Base-by-base conservation (phyloP, 2,329 filamentous ascomycete genomes). In the Monosporascus cannonballus region DNA sequence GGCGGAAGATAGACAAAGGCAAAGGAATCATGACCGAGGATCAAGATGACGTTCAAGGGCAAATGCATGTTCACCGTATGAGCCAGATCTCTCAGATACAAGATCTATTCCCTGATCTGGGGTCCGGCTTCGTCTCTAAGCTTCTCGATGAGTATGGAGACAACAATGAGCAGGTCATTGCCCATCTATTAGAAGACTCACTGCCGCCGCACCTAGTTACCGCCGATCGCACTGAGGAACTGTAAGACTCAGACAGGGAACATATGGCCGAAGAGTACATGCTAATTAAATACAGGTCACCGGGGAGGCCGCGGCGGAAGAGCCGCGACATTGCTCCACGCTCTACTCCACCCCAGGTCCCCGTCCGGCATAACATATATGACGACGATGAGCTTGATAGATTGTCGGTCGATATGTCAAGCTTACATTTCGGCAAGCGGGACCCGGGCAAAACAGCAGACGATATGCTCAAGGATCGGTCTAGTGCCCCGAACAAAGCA, bases 61-160 rank as follows among this genome's bases (percentile, higher is more conserved):
- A 80, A 44, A 74, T 92, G 36, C 89, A 94, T 63, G 73, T 93
- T 22, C 90, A 96, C 69, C 85, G 79, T 42, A 87, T 95, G 82
- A 92, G 87, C 61, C 82, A 93, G 48, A 84, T 97, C 49, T 87
- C 87, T 0, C 90, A 95, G 67, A 79, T 99, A n/a, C 91, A 96
- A 65, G 93, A 99, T 65, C 76, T 97, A 0, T 96, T 97, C 64
- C 90, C 93, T 0, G 84, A 96, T 56, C 75, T 97, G 9, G 91
- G 92, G 5, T 86, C 89, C 4, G 89, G 80, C 0, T 97, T 96
- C 65, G 76, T 97, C 17, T 78, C 89, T 18, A 87, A 81, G 61
- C 77, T 96, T 9, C 76, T 96, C 24, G 87, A 93, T 61, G 84
- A 89, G 65, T 96, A 94, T 66, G 72, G 75, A 45, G 85, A 94